Percentiles rank a stretch among this genome's conserved stretches.
Conservation (phyloP, 306 rosid species). For the Vigna mungo region DNA sequence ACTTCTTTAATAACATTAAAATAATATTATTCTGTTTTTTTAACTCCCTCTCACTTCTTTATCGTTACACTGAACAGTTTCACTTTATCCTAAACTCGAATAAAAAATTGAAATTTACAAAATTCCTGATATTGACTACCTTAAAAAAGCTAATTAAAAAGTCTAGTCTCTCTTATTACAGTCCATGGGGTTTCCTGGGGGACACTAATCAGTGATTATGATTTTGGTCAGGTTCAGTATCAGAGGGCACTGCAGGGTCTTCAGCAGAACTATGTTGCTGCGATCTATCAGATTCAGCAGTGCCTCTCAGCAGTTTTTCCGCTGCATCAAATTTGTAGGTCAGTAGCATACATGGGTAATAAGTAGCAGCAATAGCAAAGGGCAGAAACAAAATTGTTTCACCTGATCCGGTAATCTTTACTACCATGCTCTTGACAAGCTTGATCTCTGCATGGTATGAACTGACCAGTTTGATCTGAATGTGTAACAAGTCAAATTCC, state of each 20-base stretch:
- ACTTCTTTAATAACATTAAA: not conserved
- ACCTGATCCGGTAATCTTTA: conserved; percentile 76
- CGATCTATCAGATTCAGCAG: conserved; percentile 47
- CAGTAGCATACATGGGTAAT: not conserved
- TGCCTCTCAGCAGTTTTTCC: conserved; percentile 48
- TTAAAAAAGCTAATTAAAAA: not conserved
- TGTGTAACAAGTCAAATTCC: conserved; percentile 11
- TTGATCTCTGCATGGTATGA: conserved; percentile 70
- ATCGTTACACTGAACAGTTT: not conserved
- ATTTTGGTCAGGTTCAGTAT: conserved; percentile 51
- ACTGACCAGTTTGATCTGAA: conserved; percentile 70
- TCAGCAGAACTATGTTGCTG: conserved; percentile 50
- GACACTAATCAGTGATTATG: conserved; percentile 26
- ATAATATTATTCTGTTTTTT: not conserved
- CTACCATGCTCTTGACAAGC: conserved; percentile 54
- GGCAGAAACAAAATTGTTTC: conserved; percentile 32
- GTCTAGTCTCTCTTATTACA: conserved; percentile 1
- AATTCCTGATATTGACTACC: not conserved
- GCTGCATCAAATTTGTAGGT: conserved; percentile 42
- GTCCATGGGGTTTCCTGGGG: not conserved
- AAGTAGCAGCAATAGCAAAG: not conserved
- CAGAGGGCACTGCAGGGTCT: conserved; percentile 46
- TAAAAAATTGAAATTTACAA: not conserved
- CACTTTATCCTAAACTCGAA: not conserved
- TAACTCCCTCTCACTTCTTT: not conserved